These are phyloP conservation scores for Cladobotryum mycophilum DNA, from an alignment of 2,329 filamentous ascomycete species.

Conservation along the genomic window DNA sequence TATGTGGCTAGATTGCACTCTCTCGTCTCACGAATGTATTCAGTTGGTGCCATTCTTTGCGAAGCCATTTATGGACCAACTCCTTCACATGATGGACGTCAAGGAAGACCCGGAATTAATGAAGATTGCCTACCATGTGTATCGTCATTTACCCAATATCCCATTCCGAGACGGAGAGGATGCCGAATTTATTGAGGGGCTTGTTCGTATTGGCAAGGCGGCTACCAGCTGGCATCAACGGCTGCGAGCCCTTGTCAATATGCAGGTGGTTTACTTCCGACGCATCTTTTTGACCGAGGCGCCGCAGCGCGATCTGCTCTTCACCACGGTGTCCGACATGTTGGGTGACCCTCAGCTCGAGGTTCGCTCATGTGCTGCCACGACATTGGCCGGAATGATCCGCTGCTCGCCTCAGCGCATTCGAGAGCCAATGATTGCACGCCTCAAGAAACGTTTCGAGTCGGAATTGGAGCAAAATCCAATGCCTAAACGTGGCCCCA, in stretches of 20 bases:
- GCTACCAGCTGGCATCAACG: constrained; percentile 93
- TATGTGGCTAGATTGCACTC: constrained; percentile 85
- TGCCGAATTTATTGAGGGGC: constrained; percentile 71
- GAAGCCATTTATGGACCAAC: constrained; percentile 78
- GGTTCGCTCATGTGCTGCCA: constrained; percentile 86
- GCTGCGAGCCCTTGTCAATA: constrained; percentile 89
- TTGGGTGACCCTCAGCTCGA: constrained; percentile 86
- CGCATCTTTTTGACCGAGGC: constrained; percentile 80
- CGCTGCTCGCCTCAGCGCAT: constrained; percentile 81
- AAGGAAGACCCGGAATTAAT: constrained; percentile 97
- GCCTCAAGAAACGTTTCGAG: constrained; percentile 75
- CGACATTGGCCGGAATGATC: constrained; percentile 95
- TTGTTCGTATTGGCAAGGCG: constrained; percentile 81
- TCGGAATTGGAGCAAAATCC: constrained; percentile 74
- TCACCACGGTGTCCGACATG: constrained; percentile 94
- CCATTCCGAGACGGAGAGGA: constrained; percentile 85
- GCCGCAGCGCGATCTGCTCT: constrained; percentile 70
- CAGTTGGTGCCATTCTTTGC: constrained; percentile 90
- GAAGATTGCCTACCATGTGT: constrained; percentile 90
- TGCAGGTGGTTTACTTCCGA: constrained; percentile 97
- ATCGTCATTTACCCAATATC: constrained; percentile 92
- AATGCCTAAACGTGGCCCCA: constrained; percentile 66
- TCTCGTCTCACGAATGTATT: constrained; percentile 88
- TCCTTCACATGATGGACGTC: constrained; percentile 99
- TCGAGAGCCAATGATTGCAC: constrained; percentile 68